Evolutionary conservation across 192 early-diverging fungal genomes (phyloP).

Genomic region (Gaertneriomyces semiglobifer): DNA sequence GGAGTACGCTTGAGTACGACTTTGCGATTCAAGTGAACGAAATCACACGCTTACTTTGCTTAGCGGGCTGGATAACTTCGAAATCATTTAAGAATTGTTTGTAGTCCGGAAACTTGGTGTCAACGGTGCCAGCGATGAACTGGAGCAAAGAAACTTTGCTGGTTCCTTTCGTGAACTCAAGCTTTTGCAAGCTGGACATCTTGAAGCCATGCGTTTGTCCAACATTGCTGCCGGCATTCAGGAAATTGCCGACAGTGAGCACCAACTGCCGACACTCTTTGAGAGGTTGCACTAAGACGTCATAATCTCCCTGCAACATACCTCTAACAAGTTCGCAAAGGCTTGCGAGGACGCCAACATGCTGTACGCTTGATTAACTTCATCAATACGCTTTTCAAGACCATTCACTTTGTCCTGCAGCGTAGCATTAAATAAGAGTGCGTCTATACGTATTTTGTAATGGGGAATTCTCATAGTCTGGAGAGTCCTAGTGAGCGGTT

Average conservation of each 20-base stretch:
- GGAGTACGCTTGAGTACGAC: background rate
- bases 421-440: no score
- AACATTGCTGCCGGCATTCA: constrained; percentile 42
- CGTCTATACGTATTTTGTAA: no score
- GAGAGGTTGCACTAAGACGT: background rate
- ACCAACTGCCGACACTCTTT: constrained; percentile 33
- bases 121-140: constrained; percentile 42
- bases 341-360: constrained; percentile 28
- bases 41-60: constrained; percentile 23
- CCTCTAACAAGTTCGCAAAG: constrained; percentile 42
- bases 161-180: constrained; percentile 38
- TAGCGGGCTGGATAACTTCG: constrained; percentile 28
- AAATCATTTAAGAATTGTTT: constrained; percentile 32
- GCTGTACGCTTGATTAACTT: constrained; percentile 17
- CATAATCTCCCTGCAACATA: background rate
- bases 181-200: constrained; percentile 41
- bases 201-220: constrained; percentile 43
- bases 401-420: no score
- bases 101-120: constrained; percentile 38
- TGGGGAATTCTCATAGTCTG: no score
- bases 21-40: no score
- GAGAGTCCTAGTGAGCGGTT: no score
- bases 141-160: constrained; percentile 42
- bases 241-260: constrained; percentile 42
- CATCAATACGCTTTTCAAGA: constrained; percentile 21